These are phyloP conservation scores for Pseudocercospora ulei DNA, from an alignment of 2,329 filamentous ascomycete genomes.

Conservation along the genomic window DNA sequence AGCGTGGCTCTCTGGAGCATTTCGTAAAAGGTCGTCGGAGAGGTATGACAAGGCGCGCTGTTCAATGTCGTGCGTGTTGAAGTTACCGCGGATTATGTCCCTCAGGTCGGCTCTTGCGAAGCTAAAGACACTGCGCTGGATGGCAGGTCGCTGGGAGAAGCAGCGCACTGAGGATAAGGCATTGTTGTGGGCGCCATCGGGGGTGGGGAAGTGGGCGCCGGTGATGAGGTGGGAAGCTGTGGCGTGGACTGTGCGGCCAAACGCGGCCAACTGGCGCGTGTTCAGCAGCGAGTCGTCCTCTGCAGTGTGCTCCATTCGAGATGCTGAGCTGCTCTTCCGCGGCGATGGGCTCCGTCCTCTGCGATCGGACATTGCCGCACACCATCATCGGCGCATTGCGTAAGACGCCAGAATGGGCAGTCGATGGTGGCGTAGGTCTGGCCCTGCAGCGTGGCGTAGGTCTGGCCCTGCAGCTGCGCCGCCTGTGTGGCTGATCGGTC, in stretches of 20 bases:
- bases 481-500: too few species aligned
- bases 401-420: conserved; percentile 1
- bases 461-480: too few species aligned
- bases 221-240: conserved; percentile 80
- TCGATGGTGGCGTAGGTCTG: background rate
- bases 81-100: conserved; percentile 81
- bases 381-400: conserved; percentile 16
- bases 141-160: conserved; percentile 69
- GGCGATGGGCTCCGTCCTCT: conserved; percentile 31
- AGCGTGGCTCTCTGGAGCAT: conserved; percentile 79
- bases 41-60: conserved; percentile 81
- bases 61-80: conserved; percentile 86
- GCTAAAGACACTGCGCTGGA: conserved; percentile 84
- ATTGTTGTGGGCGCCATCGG: conserved; percentile 61
- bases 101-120: conserved; percentile 86
- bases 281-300: conserved; percentile 26
- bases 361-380: conserved; percentile 20
- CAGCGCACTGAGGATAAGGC: conserved; percentile 84
- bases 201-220: conserved; percentile 36
- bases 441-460: too few species aligned
- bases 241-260: conserved; percentile 86
- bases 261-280: conserved; percentile 82
- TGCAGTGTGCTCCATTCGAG: conserved; percentile 15
- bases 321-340: conserved; percentile 18
- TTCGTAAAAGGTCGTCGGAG: conserved; percentile 76